Conservation (phyloP, 805 yeast species). For the Priceomyces carsonii region DNA sequence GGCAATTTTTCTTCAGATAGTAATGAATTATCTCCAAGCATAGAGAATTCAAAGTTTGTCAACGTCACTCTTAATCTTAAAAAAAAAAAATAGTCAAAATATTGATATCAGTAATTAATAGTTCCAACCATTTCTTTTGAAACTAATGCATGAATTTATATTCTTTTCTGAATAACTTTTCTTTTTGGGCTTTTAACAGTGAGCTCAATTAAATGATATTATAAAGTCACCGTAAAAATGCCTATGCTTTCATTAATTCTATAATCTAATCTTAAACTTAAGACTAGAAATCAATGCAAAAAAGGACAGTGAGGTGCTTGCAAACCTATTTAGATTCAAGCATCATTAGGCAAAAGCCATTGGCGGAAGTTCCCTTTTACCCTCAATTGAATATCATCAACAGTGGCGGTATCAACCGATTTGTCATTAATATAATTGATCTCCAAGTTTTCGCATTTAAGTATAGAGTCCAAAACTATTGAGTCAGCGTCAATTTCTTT, state of each 20-base stretch:
- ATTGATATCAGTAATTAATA: slow-evolving; percentile 3
- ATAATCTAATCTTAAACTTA: slow-evolving; percentile 6
- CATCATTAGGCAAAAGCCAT: slow-evolving; percentile 59
- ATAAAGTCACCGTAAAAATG: slow-evolving; percentile 4
- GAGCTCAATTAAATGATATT: no score
- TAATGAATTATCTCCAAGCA: slow-evolving; percentile 1
- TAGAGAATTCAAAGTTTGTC: slow-evolving; percentile 2
- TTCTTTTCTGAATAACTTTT: no score
- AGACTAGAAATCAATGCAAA: slow-evolving; percentile 7
- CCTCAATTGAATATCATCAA: slow-evolving; percentile 58
- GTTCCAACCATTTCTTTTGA: slow-evolving; percentile 2
- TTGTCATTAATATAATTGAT: slow-evolving; percentile 37
- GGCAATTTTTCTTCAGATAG: slow-evolving; percentile 1
- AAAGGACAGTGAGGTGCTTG: slow-evolving; percentile 4
- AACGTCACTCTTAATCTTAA: slow-evolving; percentile 2
- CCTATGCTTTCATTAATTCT: slow-evolving; percentile 9
- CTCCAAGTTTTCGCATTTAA: slow-evolving; percentile 54
- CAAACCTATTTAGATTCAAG: slow-evolving; percentile 3
- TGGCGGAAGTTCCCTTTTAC: slow-evolving; percentile 55
- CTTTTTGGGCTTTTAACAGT: slow-evolving; percentile 1
- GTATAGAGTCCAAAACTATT: slow-evolving; percentile 53
- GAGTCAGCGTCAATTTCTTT: slow-evolving; percentile 23
- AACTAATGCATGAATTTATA: slow-evolving; percentile 3
- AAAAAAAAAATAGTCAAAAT: slow-evolving; percentile 1
- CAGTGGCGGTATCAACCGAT: slow-evolving; percentile 28